These are phyloP conservation scores for Phlyctochytrium arcticum DNA, from an alignment of 192 early-diverging fungal species.

Conservation along the genomic window DNA sequence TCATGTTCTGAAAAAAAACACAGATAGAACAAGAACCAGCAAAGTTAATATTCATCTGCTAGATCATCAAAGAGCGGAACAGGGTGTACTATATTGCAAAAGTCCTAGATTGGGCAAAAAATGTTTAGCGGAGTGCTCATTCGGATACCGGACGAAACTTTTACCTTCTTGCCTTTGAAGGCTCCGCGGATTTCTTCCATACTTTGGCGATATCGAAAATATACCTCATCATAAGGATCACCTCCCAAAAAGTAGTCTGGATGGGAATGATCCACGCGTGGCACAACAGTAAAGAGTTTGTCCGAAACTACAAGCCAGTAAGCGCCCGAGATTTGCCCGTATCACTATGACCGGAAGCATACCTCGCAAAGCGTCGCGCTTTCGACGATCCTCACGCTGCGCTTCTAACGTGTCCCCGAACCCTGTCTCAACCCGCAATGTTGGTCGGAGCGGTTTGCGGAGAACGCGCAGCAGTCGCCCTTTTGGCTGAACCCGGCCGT, in stretches of 20 bases:
- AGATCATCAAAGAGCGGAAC: constrained; percentile 20
- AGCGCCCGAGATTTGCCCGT: no score
- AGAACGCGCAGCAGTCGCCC: constrained; percentile 16
- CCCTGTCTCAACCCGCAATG: constrained; percentile 39
- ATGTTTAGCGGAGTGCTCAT: no score
- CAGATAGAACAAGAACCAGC: no score
- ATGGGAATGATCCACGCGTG: constrained; percentile 22
- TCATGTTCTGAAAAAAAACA: no score
- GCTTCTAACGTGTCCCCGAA: constrained; percentile 33
- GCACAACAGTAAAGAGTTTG: constrained; percentile 20
- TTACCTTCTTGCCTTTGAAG: no score
- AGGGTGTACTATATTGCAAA: constrained; percentile 21
- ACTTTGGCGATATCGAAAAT: constrained; percentile 3
- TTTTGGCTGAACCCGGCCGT: constrained; percentile 16
- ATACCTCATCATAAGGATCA: constrained; percentile 24
- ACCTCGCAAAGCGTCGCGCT: constrained; percentile 29
- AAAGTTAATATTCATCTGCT: constrained; percentile 5
- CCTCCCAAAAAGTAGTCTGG: constrained; percentile 25
- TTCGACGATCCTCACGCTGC: constrained; percentile 27
- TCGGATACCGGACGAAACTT: no score
- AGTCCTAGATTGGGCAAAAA: no score
- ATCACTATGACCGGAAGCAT: no score
- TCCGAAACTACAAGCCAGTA: constrained; percentile 26
- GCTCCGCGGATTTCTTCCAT: no score
- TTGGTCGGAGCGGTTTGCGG: constrained; percentile 30